phyloP scores from a whole-genome alignment of 176 grass and related monocot genomes.

The Neostapfia colusana region DNA sequence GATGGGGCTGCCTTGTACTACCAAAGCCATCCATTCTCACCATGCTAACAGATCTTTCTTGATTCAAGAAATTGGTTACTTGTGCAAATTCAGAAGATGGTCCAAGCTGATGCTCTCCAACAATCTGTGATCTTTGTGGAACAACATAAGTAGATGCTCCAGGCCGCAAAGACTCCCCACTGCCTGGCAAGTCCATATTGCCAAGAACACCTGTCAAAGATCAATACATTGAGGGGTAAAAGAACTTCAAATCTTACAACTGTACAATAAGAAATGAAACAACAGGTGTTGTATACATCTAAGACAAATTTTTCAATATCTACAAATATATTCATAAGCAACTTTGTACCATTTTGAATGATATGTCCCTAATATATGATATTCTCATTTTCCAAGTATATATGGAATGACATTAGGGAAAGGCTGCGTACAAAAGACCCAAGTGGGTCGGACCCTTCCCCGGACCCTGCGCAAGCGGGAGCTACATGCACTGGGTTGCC shows the following conservation, averaged over 20 bases:
- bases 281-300: conserved; percentile 11
- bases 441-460: too few species aligned
- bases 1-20: conserved; percentile 51
- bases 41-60: conserved; percentile 46
- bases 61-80: conserved; percentile 44
- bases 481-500: too few species aligned
- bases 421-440: too few species aligned
- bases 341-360: not conserved
- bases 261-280: not conserved
- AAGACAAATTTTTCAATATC: too few species aligned
- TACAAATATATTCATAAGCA: conserved; percentile 1
- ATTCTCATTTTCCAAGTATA: not conserved
- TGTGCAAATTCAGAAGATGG: conserved; percentile 38
- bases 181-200: conserved; percentile 46
- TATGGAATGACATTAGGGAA: too few species aligned
- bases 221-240: conserved; percentile 12
- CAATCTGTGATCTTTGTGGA: conserved; percentile 60
- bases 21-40: conserved; percentile 39
- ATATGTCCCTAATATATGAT: too few species aligned
- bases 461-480: too few species aligned
- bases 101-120: conserved; percentile 55
- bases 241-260: conserved; percentile 6
- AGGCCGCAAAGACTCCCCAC: conserved; percentile 41
- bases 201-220: conserved; percentile 49
- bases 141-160: conserved; percentile 61